Evolutionary conservation across 805 yeast genomes (phyloP).

Genomic region (Starmerella apis): DNA sequence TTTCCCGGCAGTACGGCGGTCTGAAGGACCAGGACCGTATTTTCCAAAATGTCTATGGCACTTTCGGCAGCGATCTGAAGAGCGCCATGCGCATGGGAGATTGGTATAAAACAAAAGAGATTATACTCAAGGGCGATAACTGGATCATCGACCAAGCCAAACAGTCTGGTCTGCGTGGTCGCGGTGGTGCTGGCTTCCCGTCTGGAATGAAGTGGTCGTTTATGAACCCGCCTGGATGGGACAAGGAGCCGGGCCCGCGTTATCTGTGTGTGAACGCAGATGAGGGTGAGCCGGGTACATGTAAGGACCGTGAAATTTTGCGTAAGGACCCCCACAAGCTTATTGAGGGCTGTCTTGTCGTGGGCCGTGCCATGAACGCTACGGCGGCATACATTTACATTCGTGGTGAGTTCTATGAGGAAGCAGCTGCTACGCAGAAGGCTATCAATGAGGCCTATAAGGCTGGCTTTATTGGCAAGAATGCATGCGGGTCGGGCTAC

Average conservation of each 20-base stretch:
- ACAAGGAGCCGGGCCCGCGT: slow-evolving; percentile 78
- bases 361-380: slow-evolving; percentile 88
- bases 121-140: slow-evolving; percentile 67
- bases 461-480: slow-evolving; percentile 68
- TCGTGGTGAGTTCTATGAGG: slow-evolving; percentile 83
- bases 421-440: slow-evolving; percentile 58
- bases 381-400: slow-evolving; percentile 86
- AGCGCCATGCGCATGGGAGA: slow-evolving; percentile 73
- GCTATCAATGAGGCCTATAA: slow-evolving; percentile 83
- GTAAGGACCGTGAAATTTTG: slow-evolving; percentile 84
- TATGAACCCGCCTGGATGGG: slow-evolving; percentile 96
- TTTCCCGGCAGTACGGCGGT: slow-evolving; percentile 51
- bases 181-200: slow-evolving; percentile 94
- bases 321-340: slow-evolving; percentile 87
- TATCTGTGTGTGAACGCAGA: slow-evolving; percentile 84
- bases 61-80: slow-evolving; percentile 65
- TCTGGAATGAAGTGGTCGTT: slow-evolving; percentile 86
- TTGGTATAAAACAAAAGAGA: slow-evolving; percentile 86
- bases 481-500: slow-evolving; percentile 82
- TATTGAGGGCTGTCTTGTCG: slow-evolving; percentile 81
- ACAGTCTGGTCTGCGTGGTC: slow-evolving; percentile 74
- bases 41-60: slow-evolving; percentile 71
- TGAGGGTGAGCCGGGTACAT: slow-evolving; percentile 92
- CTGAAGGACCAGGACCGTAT: slow-evolving; percentile 74
- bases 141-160: slow-evolving; percentile 88